Evolutionary conservation across 306 rosid genomes (phyloP).

Genomic region (Corylus americana): DNA sequence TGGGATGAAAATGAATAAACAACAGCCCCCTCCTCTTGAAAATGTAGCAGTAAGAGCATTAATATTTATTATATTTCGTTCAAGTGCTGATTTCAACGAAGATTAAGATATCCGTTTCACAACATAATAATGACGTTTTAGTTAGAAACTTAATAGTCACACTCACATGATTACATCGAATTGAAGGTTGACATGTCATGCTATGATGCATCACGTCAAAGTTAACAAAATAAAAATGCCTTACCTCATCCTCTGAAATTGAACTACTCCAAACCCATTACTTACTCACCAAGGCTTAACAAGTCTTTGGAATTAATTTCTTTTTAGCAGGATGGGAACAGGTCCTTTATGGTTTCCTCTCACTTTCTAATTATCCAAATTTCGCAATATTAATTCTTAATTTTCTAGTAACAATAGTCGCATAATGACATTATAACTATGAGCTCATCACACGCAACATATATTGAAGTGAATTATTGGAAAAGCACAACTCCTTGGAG

Average conservation of each 20-base stretch:
- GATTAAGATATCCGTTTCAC: background rate
- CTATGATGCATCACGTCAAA: background rate
- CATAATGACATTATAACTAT: too few relatives aligned
- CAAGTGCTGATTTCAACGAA: background rate
- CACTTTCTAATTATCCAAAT: background rate
- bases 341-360: background rate
- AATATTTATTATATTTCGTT: too few relatives aligned
- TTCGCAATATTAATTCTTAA: background rate
- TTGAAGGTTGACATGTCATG: background rate
- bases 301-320: too few relatives aligned
- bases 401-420: too few relatives aligned
- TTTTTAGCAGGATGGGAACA: too few relatives aligned
- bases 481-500: too few relatives aligned
- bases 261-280: background rate
- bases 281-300: too few relatives aligned
- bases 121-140: background rate
- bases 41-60: too few relatives aligned
- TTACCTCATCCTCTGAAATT: background rate
- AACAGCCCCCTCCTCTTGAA: background rate
- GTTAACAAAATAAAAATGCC: background rate
- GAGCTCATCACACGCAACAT: too few relatives aligned
- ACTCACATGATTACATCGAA: background rate
- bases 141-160: background rate
- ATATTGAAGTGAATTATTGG: too few relatives aligned
- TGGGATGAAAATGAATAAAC: background rate